phyloP scores from a whole-genome alignment of 495 filamentous ascomycete species.

The Podospora anserina region DNA sequence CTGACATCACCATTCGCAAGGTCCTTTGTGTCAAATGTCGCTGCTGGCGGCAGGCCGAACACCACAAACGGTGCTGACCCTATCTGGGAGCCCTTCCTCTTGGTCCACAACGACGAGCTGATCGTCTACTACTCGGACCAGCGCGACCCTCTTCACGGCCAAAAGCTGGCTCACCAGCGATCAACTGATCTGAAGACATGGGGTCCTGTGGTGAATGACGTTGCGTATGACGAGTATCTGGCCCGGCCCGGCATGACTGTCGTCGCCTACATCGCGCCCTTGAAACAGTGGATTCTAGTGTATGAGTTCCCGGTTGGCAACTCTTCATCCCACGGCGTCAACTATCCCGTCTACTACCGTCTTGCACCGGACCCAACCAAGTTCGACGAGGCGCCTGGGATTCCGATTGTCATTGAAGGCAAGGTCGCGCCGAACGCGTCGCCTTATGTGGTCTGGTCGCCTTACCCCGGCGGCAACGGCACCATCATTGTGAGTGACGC shows the following conservation, averaged over 20 bases:
- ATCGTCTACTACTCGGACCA: slow-evolving; percentile 70
- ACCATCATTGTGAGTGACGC: slow-evolving; percentile 57
- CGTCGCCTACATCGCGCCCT: slow-evolving; percentile 34
- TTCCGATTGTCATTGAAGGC: slow-evolving; percentile 46
- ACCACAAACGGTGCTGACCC: slow-evolving; percentile 63
- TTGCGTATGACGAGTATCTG: slow-evolving; percentile 57
- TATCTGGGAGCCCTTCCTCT: slow-evolving; percentile 68
- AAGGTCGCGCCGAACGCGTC: slow-evolving; percentile 49
- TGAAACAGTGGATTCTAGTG: slow-evolving; percentile 31
- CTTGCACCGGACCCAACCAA: slow-evolving; percentile 51
- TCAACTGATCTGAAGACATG: slow-evolving; percentile 56
- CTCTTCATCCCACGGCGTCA: slow-evolving; percentile 27
- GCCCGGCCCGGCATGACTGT: slow-evolving; percentile 67
- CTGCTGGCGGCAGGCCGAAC: slow-evolving; percentile 57
- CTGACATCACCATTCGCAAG: neutral
- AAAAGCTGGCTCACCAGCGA: slow-evolving; percentile 64
- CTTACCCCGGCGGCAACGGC: slow-evolving; percentile 52
- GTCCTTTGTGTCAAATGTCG: slow-evolving; percentile 59
- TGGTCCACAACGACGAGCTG: slow-evolving; percentile 54
- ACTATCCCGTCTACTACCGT: slow-evolving; percentile 54
- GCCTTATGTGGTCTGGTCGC: slow-evolving; percentile 55
- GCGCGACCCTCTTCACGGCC: slow-evolving; percentile 60
- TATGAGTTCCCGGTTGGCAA: slow-evolving; percentile 31
- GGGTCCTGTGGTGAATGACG: slow-evolving; percentile 59
- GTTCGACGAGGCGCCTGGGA: slow-evolving; percentile 47